Percentiles rank a stretch among this genome's conserved stretches.
Evolutionary conservation across 2,329 filamentous ascomycete species (phyloP).

Genomic region (Drechslerella stenobrocha): DNA sequence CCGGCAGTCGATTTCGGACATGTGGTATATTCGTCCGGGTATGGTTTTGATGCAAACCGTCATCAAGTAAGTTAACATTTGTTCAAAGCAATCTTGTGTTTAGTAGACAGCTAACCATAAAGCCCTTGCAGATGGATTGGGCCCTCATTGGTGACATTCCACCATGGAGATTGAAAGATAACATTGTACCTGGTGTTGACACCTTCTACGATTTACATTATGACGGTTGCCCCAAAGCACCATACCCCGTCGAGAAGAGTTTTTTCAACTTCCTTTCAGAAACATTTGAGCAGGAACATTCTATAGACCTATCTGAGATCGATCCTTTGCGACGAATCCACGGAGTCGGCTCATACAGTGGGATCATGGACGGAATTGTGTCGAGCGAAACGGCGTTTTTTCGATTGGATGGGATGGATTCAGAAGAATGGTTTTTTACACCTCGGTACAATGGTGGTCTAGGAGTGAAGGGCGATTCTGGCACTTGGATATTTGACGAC

Average conservation of each 20-base stretch:
- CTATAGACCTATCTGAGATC: conserved; percentile 43
- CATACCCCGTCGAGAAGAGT: conserved; percentile 44
- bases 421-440: conserved; percentile 48
- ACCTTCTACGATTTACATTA: conserved; percentile 48
- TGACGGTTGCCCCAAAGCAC: conserved; percentile 42
- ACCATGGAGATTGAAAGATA: conserved; percentile 45
- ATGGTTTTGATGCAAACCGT: conserved; percentile 43
- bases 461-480: conserved; percentile 42
- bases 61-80: conserved; percentile 34
- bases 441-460: conserved; percentile 44
- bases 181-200: conserved; percentile 43
- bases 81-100: not conserved
- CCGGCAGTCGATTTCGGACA: conserved; percentile 43
- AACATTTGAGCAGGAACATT: conserved; percentile 45
- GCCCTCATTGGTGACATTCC: conserved; percentile 47
- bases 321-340: conserved; percentile 42
- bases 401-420: conserved; percentile 46
- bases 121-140: conserved; percentile 35
- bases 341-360: conserved; percentile 44
- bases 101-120: conserved; percentile 6
- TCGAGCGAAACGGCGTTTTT: conserved; percentile 46
- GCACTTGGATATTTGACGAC: conserved; percentile 47
- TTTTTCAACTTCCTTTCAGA: conserved; percentile 46
- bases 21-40: conserved; percentile 46
- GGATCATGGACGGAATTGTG: conserved; percentile 46